Evolutionary conservation across 2,329 filamentous ascomycete genomes (phyloP), one percentile per base, ranked within the genome.

Genomic region (Pseudogymnoascus sp.): DNA sequence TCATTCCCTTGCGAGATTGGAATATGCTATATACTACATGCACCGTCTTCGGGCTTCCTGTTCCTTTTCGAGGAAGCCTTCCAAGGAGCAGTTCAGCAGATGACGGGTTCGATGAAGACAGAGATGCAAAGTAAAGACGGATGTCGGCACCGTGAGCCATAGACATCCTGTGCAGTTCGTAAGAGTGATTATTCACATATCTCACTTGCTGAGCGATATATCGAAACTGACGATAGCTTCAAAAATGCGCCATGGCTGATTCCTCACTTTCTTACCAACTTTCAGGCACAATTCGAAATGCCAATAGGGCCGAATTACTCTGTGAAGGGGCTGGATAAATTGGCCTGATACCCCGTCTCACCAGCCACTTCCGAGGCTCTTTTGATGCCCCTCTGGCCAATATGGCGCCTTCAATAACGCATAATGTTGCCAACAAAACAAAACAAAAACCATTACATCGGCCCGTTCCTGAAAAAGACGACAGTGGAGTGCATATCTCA

Each of bases 1-100:
- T 89, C 90, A 87, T 96, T 81, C 90, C 89, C 86, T 84, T 71
- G 79, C 96, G 90, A 93, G 85, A 90, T 88, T 89, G 85, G 87
- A 89, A 90, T 87, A 85, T 48, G 10, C 8, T 19, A 13, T 0
- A 7, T 48, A 8, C 45, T 5, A 16, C 7, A 28, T 54, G 23
- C 23, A 54, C 45, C 14, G 14, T 8, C 45, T 28, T 31, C 21
- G 4, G 23, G 3, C 23, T 25, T 3, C 11, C n/a, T 28, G 23
- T 54, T 16, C 14, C 8, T 28, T 16, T 28, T 25, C 14, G 3
- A 25, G 1, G 45, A 51, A n/a, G 45, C 6, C 7, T 5, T 51
- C 14, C 14, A 8, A 31, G 48, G 48, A 11, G 23, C n/a, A 16
- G 48, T 16, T 51, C 5, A 14, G 25, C 14, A 31, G 19, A 54